Conservation (phyloP, 352 stramenopile genomes). For the Aphanomyces stellatus region DNA sequence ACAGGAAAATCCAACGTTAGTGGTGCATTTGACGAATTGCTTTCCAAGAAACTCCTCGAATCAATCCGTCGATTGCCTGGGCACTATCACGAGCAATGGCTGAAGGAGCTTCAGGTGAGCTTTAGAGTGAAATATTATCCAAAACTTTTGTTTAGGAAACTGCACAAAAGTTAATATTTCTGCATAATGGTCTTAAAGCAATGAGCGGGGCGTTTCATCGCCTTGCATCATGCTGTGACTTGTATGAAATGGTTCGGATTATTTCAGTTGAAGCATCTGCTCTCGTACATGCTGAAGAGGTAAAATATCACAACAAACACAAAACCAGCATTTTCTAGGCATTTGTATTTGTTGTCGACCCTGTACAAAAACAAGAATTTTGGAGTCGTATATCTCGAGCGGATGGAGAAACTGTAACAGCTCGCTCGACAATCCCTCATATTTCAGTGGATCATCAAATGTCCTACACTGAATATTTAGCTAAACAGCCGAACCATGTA, state of each 20-base stretch:
- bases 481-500: not conserved
- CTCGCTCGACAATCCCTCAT: conserved; percentile 35
- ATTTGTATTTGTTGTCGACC: conserved; percentile 59
- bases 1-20: not conserved
- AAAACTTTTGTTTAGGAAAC: conserved; percentile 26
- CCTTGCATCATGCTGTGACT: conserved; percentile 39
- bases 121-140: not conserved
- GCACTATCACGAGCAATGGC: conserved; percentile 32
- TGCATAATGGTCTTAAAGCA: conserved; percentile 53
- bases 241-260: conserved; percentile 50
- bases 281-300: conserved; percentile 48
- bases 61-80: conserved; percentile 49
- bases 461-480: conserved; percentile 13
- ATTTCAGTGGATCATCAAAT: conserved; percentile 3
- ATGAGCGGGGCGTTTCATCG: conserved; percentile 45
- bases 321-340: conserved; percentile 16
- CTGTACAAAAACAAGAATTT: conserved; percentile 56
- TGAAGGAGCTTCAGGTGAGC: conserved; percentile 13
- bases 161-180: conserved; percentile 43
- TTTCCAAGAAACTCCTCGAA: conserved; percentile 25
- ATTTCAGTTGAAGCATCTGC: conserved; percentile 39
- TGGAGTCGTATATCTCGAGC: conserved; percentile 49
- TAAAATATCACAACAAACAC: not conserved
- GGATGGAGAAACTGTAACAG: conserved; percentile 26
- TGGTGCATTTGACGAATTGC: conserved; percentile 6